phyloP scores from a whole-genome alignment of 1,284 basidiomycete genomes.

The Peniophora sp. region DNA sequence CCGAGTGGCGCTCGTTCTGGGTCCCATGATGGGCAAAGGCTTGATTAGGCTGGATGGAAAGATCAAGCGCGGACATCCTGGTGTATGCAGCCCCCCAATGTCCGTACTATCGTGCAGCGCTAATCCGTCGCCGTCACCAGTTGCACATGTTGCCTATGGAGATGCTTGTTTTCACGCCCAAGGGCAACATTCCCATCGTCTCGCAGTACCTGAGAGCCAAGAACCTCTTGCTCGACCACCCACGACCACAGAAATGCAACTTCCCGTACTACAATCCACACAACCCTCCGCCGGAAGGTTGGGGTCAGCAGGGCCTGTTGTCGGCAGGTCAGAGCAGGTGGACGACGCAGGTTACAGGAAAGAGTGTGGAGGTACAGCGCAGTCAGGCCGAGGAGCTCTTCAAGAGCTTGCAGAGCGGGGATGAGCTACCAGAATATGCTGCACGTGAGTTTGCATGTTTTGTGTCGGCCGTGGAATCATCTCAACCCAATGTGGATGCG shows the following conservation, averaged over 20 bases:
- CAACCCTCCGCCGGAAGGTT: slow-evolving; percentile 68
- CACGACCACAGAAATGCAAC: slow-evolving; percentile 46
- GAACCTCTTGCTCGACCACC: slow-evolving; percentile 76
- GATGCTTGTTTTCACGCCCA: slow-evolving; percentile 87
- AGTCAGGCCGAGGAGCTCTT: slow-evolving; percentile 94
- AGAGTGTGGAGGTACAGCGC: slow-evolving; percentile 86
- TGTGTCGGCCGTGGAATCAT: not conserved
- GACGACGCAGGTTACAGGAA: slow-evolving; percentile 57
- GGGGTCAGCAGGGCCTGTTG: slow-evolving; percentile 34
- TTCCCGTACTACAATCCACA: slow-evolving; percentile 87
- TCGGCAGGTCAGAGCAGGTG: slow-evolving; percentile 42
- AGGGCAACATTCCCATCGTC: slow-evolving; percentile 81
- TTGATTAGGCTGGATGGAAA: slow-evolving; percentile 81
- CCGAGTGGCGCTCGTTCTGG: slow-evolving; percentile 68
- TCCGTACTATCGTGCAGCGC: slow-evolving; percentile 7
- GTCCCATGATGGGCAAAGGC: slow-evolving; percentile 75
- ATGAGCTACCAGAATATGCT: slow-evolving; percentile 81
- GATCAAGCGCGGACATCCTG: slow-evolving; percentile 53
- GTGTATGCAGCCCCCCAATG: slow-evolving; percentile 37
- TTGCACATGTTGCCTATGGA: slow-evolving; percentile 76
- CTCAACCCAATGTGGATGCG: slow-evolving; percentile 6
- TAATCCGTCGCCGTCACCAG: slow-evolving; percentile 28
- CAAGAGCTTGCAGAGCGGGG: slow-evolving; percentile 79
- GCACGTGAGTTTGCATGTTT: slow-evolving; percentile 46
- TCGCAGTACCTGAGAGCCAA: slow-evolving; percentile 65